A percentile compares a stretch with the other conserved stretches of the same genome.
phyloP scores from a whole-genome alignment of 2,329 filamentous ascomycete species.

The Sclerotinia spermophila region DNA sequence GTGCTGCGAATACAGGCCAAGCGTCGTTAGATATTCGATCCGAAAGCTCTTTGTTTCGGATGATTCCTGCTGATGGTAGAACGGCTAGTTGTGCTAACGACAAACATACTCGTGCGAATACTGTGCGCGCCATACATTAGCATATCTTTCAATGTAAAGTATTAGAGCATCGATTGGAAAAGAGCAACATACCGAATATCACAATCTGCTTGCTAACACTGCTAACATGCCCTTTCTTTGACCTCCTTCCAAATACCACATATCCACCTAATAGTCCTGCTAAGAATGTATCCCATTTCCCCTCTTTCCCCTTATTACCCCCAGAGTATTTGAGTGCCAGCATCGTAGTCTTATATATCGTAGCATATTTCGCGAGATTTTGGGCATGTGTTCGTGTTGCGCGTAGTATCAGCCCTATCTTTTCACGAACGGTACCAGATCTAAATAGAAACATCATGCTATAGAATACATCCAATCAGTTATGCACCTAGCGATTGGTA shows the following conservation, averaged over 20 bases:
- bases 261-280: slow-evolving; percentile 89
- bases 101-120: slow-evolving; percentile 87
- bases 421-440: slow-evolving; percentile 77
- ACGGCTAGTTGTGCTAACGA: slow-evolving; percentile 80
- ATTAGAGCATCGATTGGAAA: not conserved
- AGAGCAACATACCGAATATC: slow-evolving; percentile 58
- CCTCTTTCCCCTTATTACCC: slow-evolving; percentile 58
- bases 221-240: slow-evolving; percentile 64
- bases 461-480: slow-evolving; percentile 15
- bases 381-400: slow-evolving; percentile 87
- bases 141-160: not conserved
- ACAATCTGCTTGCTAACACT: slow-evolving; percentile 95
- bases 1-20: slow-evolving; percentile 87
- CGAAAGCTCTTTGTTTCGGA: slow-evolving; percentile 44
- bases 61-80: slow-evolving; percentile 55
- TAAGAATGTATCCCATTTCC: slow-evolving; percentile 78
- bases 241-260: slow-evolving; percentile 75
- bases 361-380: slow-evolving; percentile 87
- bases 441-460: slow-evolving; percentile 98
- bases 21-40: slow-evolving; percentile 61
- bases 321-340: slow-evolving; percentile 65
- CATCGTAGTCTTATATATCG: slow-evolving; percentile 84
- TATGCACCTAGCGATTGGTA: not conserved
- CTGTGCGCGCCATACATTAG: slow-evolving; percentile 36
- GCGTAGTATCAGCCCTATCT: slow-evolving; percentile 71